Evolutionary conservation across 1,284 basidiomycete species (phyloP), one percentile per base, ranked within the genome.

Genomic region (Fomitopsis pinicola): DNA sequence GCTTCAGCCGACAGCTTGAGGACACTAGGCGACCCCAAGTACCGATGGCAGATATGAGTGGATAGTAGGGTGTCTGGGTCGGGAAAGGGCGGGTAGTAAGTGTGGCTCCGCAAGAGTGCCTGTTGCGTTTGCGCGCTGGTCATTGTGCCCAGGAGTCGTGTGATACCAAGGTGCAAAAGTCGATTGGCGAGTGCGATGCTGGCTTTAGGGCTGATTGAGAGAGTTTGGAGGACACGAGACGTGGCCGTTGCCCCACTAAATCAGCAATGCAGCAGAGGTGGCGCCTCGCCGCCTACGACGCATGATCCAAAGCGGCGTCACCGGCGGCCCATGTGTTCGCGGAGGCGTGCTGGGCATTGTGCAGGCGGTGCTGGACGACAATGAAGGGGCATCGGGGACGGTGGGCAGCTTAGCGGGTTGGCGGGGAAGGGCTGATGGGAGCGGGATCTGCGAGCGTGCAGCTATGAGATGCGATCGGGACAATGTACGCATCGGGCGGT

Each of bases 401-500:
- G 38, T 5, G 44, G 56, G 19, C 28, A 48, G 30, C 30, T 26
- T 26, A 15, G 55, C 15, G 59, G 44, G 40, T 12, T 9, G 40
- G 22, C 12, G 55, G 55, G 55, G 10, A 26, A 19, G 45, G 59
- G 42, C 19, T 58, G 55, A 46, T 35, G 40, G 40, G 36, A 40
- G 46, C 52, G 56, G 62, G 67, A 67, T 67, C 66, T 59, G 53
- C 64, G 58, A 55, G 50, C 59, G 65, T 63, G 66, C 67, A 67
- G 71, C 71, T 72, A 72, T 62, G 62, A 73, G 72, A 73, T 73
- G 59, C 38, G 30, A 71, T 71, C 69, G 71, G 72, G 71, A 50
- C 59, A 44, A 33, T 53, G 58, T 58, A 42, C 55, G 58, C 45
- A 50, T 59, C 60, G 60, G 58, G 61, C 55, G 53, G 50, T 68